Percentiles rank a stretch among this genome's conserved stretches.
phyloP scores from a whole-genome alignment of 169 alveolate species.

The Cryptosporidium baileyi region DNA sequence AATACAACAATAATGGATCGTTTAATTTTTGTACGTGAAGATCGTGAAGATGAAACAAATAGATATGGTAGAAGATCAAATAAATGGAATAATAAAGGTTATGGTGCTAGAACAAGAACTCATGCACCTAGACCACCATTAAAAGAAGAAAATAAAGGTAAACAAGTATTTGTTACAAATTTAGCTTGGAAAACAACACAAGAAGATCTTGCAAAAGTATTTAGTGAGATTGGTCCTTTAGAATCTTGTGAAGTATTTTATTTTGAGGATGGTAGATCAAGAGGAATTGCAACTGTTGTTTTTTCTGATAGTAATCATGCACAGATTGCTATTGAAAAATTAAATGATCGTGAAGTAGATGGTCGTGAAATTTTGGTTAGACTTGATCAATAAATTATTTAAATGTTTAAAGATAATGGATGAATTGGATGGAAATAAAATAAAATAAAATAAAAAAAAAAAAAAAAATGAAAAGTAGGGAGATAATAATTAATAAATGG shows the following conservation, averaged over 20 bases:
- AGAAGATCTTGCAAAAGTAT: constrained; percentile 62
- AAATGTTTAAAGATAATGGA: too few species aligned
- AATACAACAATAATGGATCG: constrained; percentile 82
- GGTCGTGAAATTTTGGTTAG: constrained; percentile 69
- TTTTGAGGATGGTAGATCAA: constrained; percentile 63
- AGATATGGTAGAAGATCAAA: constrained; percentile 54
- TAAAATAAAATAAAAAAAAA: neutral
- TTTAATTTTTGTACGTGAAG: constrained; percentile 84
- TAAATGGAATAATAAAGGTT: constrained; percentile 50
- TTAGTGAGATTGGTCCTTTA: constrained; percentile 64
- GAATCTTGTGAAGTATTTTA: constrained; percentile 68
- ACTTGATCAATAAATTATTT: constrained; percentile 45
- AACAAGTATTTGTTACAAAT: constrained; percentile 57
- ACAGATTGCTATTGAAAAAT: constrained; percentile 57
- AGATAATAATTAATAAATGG: too few species aligned
- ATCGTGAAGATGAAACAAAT: constrained; percentile 76
- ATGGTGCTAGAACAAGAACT: constrained; percentile 54
- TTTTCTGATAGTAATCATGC: constrained; percentile 53
- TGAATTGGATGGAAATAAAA: neutral
- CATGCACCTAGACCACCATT: constrained; percentile 69
- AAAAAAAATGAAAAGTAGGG: too few species aligned
- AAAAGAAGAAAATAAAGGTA: constrained; percentile 51
- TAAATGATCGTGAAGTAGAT: constrained; percentile 65
- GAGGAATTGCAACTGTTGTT: constrained; percentile 67
- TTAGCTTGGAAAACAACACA: constrained; percentile 68